Base-by-base conservation (phyloP, 116 monocot genomes). In the Trichopus zeylanicus region DNA sequence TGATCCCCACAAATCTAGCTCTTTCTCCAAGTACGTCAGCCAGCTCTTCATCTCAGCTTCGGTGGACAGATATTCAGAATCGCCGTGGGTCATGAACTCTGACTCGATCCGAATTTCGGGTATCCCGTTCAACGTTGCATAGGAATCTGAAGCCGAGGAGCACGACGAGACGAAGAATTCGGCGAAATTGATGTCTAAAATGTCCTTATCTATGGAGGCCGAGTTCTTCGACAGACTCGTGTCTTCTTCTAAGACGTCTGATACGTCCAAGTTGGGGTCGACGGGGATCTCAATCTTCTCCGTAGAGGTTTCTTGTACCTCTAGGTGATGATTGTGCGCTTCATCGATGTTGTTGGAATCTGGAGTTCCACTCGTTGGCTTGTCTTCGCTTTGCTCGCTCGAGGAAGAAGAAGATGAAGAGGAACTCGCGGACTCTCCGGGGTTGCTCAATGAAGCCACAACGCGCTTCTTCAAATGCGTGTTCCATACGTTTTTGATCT, bases 401-500 rank as follows among this genome's bases (percentile, higher is more conserved):
- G 60, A 42, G 15, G 60, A 33, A 23, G n/a, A n/a, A n/a, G 46
- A 46, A n/a, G 37, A 18, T 5, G 42, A 25, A 1, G 39, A 22
- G 4, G 35, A 1, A 35, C 10, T 28, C 12, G 35, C 22, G 10
- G 33, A 31, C 20, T 23, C 6, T 5, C 22, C 57, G 16, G 7
- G 26, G 9, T 57, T n/a, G 23, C 59, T 23, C 2, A 32, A 35
- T 32, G 59, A 33, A 8, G 35, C 7, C 34, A 24, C 19, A 20
- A 78, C 6, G 34, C 76, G 68, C 69, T 93, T 93, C 85, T 93
- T 93, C 57, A 93, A 64, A 51, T 85, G 79, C 1, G 93, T 88
- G 63, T 93, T 84, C 88, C 88, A 93, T 18, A 93, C 69, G 51
- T 93, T 93, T 67, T 88, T 93, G 61, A 93, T 85, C 77, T 88